These are phyloP conservation scores for Remersonia thermophila DNA, from an alignment of 2,329 filamentous ascomycete species.

Conservation along the genomic window DNA sequence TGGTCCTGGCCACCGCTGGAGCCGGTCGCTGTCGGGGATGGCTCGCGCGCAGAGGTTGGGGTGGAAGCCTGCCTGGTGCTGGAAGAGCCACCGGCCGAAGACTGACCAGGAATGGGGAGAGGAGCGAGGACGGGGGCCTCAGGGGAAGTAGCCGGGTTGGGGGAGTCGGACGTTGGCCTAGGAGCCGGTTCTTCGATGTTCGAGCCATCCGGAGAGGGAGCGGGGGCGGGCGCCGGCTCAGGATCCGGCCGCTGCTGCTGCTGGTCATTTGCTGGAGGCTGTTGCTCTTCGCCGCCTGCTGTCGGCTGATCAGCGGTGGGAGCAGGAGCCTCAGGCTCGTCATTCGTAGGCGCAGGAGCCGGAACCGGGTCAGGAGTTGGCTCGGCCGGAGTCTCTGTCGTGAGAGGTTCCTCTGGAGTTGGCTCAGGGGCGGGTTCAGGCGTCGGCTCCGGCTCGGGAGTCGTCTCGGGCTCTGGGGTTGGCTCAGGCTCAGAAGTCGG, in stretches of 20 bases:
- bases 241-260: conserved; percentile 1
- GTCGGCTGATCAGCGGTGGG: not conserved
- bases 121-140: not conserved
- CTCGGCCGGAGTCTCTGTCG: not conserved
- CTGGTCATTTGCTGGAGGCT: conserved; percentile 1
- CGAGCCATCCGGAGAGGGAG: conserved; percentile 2
- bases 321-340: not conserved
- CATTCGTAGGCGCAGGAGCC: not conserved
- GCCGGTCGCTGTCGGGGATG: no score
- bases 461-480: not conserved
- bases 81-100: not conserved
- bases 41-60: no score
- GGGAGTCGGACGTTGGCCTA: not conserved
- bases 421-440: no score
- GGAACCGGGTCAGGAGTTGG: not conserved
- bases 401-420: no score
- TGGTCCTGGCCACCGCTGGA: no score
- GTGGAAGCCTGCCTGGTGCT: not conserved
- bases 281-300: not conserved
- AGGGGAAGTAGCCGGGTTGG: not conserved
- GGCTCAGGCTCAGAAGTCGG: conserved; percentile 2
- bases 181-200: not conserved
- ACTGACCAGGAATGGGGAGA: not conserved
- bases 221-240: not conserved
- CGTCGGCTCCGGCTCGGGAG: not conserved